Base-by-base conservation (phyloP, 1,284 basidiomycete species). In the Trichosporon ovoides region DNA sequence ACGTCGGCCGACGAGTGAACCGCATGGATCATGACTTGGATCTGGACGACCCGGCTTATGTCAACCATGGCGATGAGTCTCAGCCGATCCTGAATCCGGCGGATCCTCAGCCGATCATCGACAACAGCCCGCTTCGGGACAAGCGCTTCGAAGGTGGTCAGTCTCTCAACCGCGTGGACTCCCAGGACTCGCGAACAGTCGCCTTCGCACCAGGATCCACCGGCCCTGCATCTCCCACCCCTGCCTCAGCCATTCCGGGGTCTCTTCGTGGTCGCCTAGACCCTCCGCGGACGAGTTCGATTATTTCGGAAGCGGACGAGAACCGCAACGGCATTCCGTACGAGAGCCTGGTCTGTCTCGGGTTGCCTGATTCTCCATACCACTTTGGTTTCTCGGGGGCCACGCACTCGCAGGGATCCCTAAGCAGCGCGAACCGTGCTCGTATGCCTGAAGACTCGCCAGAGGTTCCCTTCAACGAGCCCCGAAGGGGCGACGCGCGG, bases 361-460 rank as follows among this genome's bases (percentile, higher is more conserved):
- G 86, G 3, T 85, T 86, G 5, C 86, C 88, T 5, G 86, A 88
- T 68, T 86, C 87, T 56, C 82, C 86, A 0, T 91, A 89, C 71
- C 78, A 81, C 3, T 70, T 73, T 52, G 72, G 71, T 19, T 65
- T 75, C 33, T 59, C 66, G 24, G 62, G 50, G 52, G 67, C 60
- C 16, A 58, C 78, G 76, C 58, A 81, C 80, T 89, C 88, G 22
- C 86, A 88, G 0, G 86, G 85, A 2, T 89, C 87, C 1, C 79
- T 90, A n/a, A 81, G 83, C 74, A 88, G 86, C 31, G 56, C 52
- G 10, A 48, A 52, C 11, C 62, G 62, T 14, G 55, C 51, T 10
- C 52, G 53, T 16, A 50, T 37, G n/a, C 40, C 43, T 2, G 62
- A 65, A 1, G 66, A 63, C 3, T 65, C 63, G 11, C 66, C 66